phyloP scores from a whole-genome alignment of 331 rosid species.

The Phaseolus coccineus region DNA sequence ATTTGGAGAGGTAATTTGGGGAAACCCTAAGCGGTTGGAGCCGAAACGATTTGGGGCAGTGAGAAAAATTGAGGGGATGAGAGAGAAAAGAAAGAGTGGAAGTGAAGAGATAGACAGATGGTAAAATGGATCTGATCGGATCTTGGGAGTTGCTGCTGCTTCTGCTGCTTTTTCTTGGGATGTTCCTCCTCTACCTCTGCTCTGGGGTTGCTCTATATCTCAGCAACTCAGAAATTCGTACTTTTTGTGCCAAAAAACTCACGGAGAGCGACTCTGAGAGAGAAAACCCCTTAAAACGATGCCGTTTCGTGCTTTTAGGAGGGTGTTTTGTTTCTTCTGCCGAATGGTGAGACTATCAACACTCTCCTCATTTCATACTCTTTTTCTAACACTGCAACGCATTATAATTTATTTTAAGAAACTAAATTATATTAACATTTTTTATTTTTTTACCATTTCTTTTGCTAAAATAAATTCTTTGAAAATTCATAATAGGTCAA shows the following conservation, averaged over 20 bases:
- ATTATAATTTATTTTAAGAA: no score
- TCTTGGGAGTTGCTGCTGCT: conserved; percentile 60
- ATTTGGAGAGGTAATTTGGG: conserved; percentile 45
- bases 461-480: no score
- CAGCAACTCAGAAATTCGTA: conserved; percentile 24
- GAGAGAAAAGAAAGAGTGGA: neutral
- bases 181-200: conserved; percentile 27
- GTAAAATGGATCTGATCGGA: conserved; percentile 77
- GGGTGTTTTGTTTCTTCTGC: no score
- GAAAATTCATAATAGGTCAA: no score
- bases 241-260: conserved; percentile 14
- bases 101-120: conserved; percentile 9
- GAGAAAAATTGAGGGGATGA: neutral
- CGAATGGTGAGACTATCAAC: no score
- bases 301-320: neutral
- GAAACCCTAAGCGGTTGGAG: conserved; percentile 64
- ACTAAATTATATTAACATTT: no score
- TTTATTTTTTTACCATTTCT: no score
- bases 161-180: conserved; percentile 31
- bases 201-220: conserved; percentile 41
- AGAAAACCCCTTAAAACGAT: neutral
- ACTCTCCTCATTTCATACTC: no score
- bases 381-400: no score
- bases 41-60: neutral
- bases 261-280: neutral